Conservation (phyloP, 441 rosid genomes). For the Populus tomentosa region DNA sequence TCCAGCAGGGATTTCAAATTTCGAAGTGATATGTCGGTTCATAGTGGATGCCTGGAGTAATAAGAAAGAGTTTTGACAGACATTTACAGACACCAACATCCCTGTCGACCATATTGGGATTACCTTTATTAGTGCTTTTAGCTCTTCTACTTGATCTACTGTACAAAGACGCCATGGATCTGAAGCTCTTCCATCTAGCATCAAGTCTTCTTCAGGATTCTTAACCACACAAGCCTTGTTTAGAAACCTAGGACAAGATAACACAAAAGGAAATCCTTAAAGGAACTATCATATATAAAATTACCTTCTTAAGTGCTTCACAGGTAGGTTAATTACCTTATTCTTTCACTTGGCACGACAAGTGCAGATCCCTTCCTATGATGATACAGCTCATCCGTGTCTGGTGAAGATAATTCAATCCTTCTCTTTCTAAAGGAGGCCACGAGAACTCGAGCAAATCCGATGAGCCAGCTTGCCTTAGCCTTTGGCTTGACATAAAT, state of each 20-base stretch:
- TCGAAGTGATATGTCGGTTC: slow-evolving; percentile 40
- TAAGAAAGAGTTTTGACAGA: slow-evolving; percentile 31
- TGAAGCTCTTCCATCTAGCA: slow-evolving; percentile 32
- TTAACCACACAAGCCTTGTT: slow-evolving; percentile 56
- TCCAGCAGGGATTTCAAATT: slow-evolving; percentile 55
- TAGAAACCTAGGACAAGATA: slow-evolving; percentile 35
- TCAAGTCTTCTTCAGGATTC: slow-evolving; percentile 34
- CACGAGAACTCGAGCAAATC: slow-evolving; percentile 51
- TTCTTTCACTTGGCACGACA: slow-evolving; percentile 36
- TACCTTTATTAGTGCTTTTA: slow-evolving; percentile 45
- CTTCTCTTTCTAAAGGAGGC: slow-evolving; percentile 41
- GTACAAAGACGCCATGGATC: slow-evolving; percentile 55
- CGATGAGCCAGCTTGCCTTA: slow-evolving; percentile 34
- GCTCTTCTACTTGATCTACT: slow-evolving; percentile 63
- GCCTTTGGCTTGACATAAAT: slow-evolving; percentile 39
- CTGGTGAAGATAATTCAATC: slow-evolving; percentile 21
- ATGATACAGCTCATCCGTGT: slow-evolving; percentile 13
- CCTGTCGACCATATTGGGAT: slow-evolving; percentile 62
- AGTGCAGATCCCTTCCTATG: slow-evolving; percentile 19
- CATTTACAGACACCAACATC: slow-evolving; percentile 26
- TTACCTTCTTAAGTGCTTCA: too few species aligned
- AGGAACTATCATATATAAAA: neutral
- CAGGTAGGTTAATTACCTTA: slow-evolving; percentile 22
- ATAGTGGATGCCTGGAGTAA: slow-evolving; percentile 44
- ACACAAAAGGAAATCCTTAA: neutral